phyloP scores from a whole-genome alignment of 2,329 filamentous ascomycete genomes.

The Fusarium equiseti region DNA sequence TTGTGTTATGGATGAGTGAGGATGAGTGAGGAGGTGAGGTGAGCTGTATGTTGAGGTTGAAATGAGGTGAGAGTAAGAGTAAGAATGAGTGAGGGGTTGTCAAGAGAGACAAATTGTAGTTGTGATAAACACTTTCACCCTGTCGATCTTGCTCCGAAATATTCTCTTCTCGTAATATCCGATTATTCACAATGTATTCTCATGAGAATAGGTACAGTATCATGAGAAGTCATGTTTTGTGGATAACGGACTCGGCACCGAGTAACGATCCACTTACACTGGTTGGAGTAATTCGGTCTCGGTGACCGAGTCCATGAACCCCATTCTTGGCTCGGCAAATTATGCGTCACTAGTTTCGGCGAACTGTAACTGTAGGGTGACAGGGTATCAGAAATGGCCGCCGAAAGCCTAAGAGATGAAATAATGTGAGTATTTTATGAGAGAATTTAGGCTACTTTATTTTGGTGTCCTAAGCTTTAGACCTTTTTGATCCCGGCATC shows the following conservation, averaged over 20 bases:
- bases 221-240: slow-evolving; percentile 1
- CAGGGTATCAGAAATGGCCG: neutral
- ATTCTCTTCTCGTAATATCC: neutral
- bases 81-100: neutral
- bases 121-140: neutral
- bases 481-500: neutral
- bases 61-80: neutral
- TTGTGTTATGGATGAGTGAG: neutral
- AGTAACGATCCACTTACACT: slow-evolving; percentile 28
- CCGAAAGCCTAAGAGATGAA: neutral
- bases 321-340: neutral
- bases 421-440: neutral
- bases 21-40: neutral
- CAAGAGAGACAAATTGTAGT: neutral
- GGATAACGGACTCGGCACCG: slow-evolving; percentile 29
- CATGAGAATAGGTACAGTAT: slow-evolving; percentile 1
- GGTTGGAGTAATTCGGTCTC: slow-evolving; percentile 13
- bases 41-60: neutral
- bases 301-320: slow-evolving; percentile 31
- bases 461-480: neutral
- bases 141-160: neutral
- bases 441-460: neutral
- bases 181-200: neutral
- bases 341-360: neutral
- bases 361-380: neutral